A percentile compares a stretch with the other conserved stretches of the same genome.
Evolutionary conservation across 2,329 filamentous ascomycete species (phyloP).

Genomic region (Decorospora gaudefroyi): DNA sequence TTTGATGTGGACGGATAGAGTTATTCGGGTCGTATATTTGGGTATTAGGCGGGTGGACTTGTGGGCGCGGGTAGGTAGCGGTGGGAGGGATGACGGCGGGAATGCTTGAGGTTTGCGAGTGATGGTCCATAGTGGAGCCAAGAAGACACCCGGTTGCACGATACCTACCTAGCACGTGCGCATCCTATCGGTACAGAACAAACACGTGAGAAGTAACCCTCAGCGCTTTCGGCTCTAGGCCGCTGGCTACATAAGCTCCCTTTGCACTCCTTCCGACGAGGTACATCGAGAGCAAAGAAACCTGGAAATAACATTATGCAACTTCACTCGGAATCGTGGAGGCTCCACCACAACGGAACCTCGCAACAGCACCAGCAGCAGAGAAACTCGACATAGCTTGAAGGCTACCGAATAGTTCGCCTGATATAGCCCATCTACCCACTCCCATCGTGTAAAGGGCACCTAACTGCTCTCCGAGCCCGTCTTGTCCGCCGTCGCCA

Average conservation of each 20-base stretch:
- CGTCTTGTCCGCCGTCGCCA: slow-evolving; percentile 17
- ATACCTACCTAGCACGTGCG: slow-evolving; percentile 30
- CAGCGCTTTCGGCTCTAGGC: too few relatives aligned
- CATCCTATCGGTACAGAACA: too few relatives aligned
- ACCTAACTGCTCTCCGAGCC: neutral
- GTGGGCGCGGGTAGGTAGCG: neutral
- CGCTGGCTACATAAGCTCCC: too few relatives aligned
- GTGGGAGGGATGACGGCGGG: neutral
- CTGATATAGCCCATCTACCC: neutral
- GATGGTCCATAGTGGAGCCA: slow-evolving; percentile 9
- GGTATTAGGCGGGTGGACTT: neutral
- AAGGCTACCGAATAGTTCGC: neutral
- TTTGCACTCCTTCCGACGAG: neutral
- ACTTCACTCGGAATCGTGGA: too few relatives aligned
- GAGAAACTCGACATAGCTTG: neutral
- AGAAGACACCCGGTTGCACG: slow-evolving; percentile 8
- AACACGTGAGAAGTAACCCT: too few relatives aligned
- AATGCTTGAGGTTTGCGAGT: slow-evolving; percentile 17
- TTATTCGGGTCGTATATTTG: slow-evolving; percentile 1
- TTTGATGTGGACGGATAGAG: neutral
- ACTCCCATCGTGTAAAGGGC: neutral
- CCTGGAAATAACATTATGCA: too few relatives aligned
- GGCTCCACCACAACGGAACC: too few relatives aligned
- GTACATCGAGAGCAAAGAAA: neutral
- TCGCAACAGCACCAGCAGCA: too few relatives aligned